A percentile compares a stretch with the other conserved stretches of the same genome.
These are phyloP conservation scores for Ophiostoma ulmi DNA, from an alignment of 2,329 filamentous ascomycete species.

Conservation along the genomic window DNA sequence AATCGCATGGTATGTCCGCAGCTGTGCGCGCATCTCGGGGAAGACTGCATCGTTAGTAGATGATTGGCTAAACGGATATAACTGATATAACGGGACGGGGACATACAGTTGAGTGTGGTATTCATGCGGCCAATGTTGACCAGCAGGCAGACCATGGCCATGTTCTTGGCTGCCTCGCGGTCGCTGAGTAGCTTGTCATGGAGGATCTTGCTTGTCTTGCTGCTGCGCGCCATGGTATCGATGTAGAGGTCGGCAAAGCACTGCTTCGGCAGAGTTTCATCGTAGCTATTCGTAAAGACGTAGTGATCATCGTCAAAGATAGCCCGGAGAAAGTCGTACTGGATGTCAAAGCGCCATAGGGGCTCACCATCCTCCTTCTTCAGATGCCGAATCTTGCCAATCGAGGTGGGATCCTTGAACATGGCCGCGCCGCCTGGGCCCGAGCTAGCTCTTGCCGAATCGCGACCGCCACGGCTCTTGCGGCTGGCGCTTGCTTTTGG, in stretches of 20 bases:
- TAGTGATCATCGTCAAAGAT: slow-evolving; percentile 69
- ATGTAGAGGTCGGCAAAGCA: slow-evolving; percentile 96
- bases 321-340: slow-evolving; percentile 76
- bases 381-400: slow-evolving; percentile 72
- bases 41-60: slow-evolving; percentile 61
- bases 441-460: slow-evolving; percentile 31
- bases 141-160: slow-evolving; percentile 98
- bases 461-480: slow-evolving; percentile 32
- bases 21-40: slow-evolving; percentile 95
- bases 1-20: slow-evolving; percentile 96
- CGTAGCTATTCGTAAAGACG: slow-evolving; percentile 91
- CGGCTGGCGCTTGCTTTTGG: slow-evolving; percentile 22
- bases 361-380: slow-evolving; percentile 88
- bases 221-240: slow-evolving; percentile 96
- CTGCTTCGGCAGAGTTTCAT: slow-evolving; percentile 57
- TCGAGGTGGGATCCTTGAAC: slow-evolving; percentile 38
- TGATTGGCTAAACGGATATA: neutral
- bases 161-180: slow-evolving; percentile 85
- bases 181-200: slow-evolving; percentile 95
- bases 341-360: slow-evolving; percentile 80
- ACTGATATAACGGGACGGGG: slow-evolving; percentile 29
- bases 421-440: slow-evolving; percentile 26
- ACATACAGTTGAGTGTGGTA: slow-evolving; percentile 90
- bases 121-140: slow-evolving; percentile 99
- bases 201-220: slow-evolving; percentile 97